These are phyloP conservation scores for Suillus variegatus DNA, from an alignment of 768 basidiomycete species.

Conservation along the genomic window DNA sequence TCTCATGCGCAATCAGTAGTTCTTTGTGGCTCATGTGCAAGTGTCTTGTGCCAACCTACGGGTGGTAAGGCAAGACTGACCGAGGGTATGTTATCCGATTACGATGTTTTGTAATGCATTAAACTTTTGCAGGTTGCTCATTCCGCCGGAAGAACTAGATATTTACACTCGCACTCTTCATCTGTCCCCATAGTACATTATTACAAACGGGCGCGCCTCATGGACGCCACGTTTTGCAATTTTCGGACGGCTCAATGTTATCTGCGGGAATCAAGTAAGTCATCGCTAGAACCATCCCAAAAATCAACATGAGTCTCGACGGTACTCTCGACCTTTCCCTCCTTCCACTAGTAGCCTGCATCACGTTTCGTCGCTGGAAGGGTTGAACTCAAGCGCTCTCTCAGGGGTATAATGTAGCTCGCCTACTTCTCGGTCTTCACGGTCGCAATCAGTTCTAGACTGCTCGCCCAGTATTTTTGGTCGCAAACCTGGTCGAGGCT, in stretches of 20 bases:
- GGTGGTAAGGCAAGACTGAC: conserved; percentile 98
- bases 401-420: background rate
- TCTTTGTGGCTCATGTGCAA: conserved; percentile 88
- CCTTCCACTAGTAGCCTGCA: background rate
- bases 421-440: background rate
- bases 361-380: background rate
- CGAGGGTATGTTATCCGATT: conserved; percentile 67
- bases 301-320: conserved; percentile 1
- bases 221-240: background rate
- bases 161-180: background rate
- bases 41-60: conserved; percentile 95
- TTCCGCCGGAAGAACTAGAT: conserved; percentile 93
- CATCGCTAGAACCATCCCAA: background rate
- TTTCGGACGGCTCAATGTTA: background rate
- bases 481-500: conserved; percentile 4
- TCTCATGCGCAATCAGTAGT: conserved; percentile 99
- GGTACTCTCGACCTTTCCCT: background rate
- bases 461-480: background rate
- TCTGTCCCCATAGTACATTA: background rate
- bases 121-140: conserved; percentile 72
- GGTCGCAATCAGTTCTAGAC: background rate
- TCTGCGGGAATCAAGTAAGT: background rate
- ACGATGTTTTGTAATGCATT: conserved; percentile 6
- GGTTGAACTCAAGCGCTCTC: background rate
- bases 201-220: background rate